phyloP scores from a whole-genome alignment of 2,329 filamentous ascomycete genomes.

The Colletotrichum incanum region DNA sequence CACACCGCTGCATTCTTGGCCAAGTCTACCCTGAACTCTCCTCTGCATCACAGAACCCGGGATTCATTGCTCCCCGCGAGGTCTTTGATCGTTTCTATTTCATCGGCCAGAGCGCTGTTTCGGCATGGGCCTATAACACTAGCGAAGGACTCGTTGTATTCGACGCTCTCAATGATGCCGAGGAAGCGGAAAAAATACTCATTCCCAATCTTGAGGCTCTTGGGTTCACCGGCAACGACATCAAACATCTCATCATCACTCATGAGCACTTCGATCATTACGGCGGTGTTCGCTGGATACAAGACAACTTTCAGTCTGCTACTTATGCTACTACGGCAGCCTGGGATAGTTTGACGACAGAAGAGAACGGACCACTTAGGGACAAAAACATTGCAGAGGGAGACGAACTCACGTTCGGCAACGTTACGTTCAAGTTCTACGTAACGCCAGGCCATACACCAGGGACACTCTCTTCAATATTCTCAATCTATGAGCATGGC shows the following conservation, averaged over 20 bases:
- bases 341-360: conserved; percentile 23
- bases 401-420: conserved; percentile 45
- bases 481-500: conserved; percentile 45
- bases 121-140: conserved; percentile 49
- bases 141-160: conserved; percentile 46
- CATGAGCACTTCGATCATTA: conserved; percentile 51
- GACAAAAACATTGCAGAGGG: conserved; percentile 18
- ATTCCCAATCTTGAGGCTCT: conserved; percentile 37
- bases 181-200: conserved; percentile 32
- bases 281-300: conserved; percentile 47
- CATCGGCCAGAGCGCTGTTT: conserved; percentile 46
- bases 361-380: not conserved
- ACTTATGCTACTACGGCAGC: conserved; percentile 44
- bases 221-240: conserved; percentile 45
- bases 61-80: conserved; percentile 44
- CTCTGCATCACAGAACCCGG: conserved; percentile 24
- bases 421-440: conserved; percentile 44
- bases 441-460: conserved; percentile 47
- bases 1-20: conserved; percentile 32
- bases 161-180: conserved; percentile 22
- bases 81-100: conserved; percentile 47
- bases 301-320: conserved; percentile 44
- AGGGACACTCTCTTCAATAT: conserved; percentile 46
- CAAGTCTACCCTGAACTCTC: conserved; percentile 31
- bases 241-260: conserved; percentile 50